These are phyloP conservation scores for Didymella arachidicola DNA, from an alignment of 2,329 filamentous ascomycete species.

Conservation along the genomic window DNA sequence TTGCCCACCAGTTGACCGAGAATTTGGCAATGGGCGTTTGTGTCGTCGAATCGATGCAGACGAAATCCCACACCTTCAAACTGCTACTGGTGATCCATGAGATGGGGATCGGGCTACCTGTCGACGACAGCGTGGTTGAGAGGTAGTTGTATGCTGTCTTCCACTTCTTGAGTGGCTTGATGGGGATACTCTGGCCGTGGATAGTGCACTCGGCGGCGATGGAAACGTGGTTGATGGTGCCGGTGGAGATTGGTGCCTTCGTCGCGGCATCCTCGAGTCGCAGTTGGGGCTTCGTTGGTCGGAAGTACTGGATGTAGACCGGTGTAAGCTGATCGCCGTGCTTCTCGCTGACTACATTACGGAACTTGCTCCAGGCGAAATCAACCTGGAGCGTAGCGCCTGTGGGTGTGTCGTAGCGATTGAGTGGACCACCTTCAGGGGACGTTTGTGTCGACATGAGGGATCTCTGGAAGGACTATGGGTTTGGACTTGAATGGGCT, in stretches of 20 bases:
- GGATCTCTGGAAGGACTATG: not conserved
- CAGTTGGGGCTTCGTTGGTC: conserved; percentile 29
- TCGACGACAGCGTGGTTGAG: conserved; percentile 20
- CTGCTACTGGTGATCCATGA: conserved; percentile 27
- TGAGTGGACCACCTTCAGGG: not conserved
- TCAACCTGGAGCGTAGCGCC: conserved; percentile 28
- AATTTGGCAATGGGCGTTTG: conserved; percentile 32
- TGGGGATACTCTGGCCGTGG: conserved; percentile 19
- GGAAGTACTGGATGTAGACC: conserved; percentile 32
- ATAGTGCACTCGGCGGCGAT: conserved; percentile 29
- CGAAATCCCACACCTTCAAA: conserved; percentile 32
- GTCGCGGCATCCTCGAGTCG: conserved; percentile 21
- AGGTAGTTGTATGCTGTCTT: conserved; percentile 34
- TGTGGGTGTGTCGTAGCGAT: conserved; percentile 5
- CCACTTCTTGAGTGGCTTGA: conserved; percentile 32
- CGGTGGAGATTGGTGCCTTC: conserved; percentile 20
- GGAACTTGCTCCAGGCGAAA: conserved; percentile 33
- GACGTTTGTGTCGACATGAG: conserved; percentile 12
- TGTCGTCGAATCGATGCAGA: conserved; percentile 27
- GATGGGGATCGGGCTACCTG: conserved; percentile 14
- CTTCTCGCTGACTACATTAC: conserved; percentile 26
- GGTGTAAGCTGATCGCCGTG: conserved; percentile 19
- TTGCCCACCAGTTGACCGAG: conserved; percentile 27
- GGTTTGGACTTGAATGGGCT: not conserved
- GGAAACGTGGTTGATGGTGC: conserved; percentile 27